Percentiles rank a stretch among this genome's conserved stretches.
phyloP scores from a whole-genome alignment of 1,284 basidiomycete genomes.

The Ustilago lituana region DNA sequence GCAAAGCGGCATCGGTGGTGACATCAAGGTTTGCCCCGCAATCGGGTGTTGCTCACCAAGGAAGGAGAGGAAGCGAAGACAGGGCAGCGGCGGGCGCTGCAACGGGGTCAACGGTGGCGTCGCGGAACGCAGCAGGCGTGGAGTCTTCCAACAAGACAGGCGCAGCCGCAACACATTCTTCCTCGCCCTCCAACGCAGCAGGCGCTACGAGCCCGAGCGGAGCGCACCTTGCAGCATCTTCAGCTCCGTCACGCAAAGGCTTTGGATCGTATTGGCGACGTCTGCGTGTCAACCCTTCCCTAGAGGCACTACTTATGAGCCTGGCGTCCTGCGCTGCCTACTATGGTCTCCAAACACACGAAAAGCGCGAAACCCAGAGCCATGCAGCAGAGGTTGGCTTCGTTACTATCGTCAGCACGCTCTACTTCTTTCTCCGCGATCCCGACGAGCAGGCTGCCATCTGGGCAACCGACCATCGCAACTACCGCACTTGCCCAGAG shows the following conservation, averaged over 20 bases:
- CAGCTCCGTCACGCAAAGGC: not conserved
- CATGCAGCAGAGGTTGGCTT: constrained; percentile 49
- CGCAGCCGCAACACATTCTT: constrained; percentile 18
- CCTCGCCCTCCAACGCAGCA: constrained; percentile 17
- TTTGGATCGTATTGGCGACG: constrained; percentile 15
- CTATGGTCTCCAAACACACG: constrained; percentile 34
- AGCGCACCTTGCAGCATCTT: not conserved
- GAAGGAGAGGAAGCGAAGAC: constrained; percentile 10
- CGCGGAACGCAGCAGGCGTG: constrained; percentile 4
- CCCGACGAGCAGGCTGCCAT: constrained; percentile 48
- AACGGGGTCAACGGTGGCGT: not conserved
- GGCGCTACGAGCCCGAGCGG: constrained; percentile 1
- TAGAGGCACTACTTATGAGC: constrained; percentile 42
- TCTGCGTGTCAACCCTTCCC: constrained; percentile 31
- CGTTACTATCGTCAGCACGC: constrained; percentile 36
- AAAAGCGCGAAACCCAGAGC: constrained; percentile 30
- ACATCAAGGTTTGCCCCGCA: not conserved
- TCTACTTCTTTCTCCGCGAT: constrained; percentile 48
- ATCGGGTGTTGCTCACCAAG: not conserved
- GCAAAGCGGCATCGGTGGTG: not conserved
- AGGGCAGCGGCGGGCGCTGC: not conserved
- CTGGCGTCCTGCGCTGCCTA: constrained; percentile 36
- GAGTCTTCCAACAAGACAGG: constrained; percentile 6
- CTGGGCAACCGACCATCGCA: constrained; percentile 60
- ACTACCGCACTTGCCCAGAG: constrained; percentile 51